Base-by-base conservation (phyloP, 768 basidiomycete genomes). In the Trametes cinnabarina region DNA sequence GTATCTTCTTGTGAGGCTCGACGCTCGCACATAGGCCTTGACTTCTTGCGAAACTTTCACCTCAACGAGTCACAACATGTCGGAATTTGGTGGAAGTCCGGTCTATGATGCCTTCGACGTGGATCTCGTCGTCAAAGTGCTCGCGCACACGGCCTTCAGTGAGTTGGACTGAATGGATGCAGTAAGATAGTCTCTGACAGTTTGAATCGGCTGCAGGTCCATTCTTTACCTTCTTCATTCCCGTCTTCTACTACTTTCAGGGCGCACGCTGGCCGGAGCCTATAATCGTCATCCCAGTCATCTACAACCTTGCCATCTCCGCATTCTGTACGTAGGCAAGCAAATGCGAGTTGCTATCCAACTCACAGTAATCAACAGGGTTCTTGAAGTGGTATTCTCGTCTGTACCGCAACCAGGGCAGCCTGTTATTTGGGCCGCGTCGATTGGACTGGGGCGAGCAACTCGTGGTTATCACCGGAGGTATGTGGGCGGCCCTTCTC, bases 401-500 rank as follows among this genome's bases (percentile, higher is more conserved):
- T 46, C 65, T 91, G 44, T 90, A 92, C 69, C 80, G 90, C 52
- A 94, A 92, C 66, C 86, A 89, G 70, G 82, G 82, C 26, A 85
- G 76, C 62, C 68, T 86, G 20, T 70, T 93, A 22, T 84, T 84
- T 58, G 77, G 80, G 0, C 84, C 87, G 2, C 69, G 74, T 14
- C 79, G 74, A 35, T 71, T 94, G 26, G 85, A 94, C 63, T 98
- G 95, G 96, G 82, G 81, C 43, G 85, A 94, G 44, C 92, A 98
- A 72, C 84, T 96, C 54, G 86, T 98, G 4, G 77, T 98, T 37
- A 79, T 98, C 55, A 98, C 96, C 7, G 96, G 96, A 51, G 95
- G 94, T 90, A 58, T 46, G 82, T 66, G 9, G 0, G 14, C 2
- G 9, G 4, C 37, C n/a, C 12, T 9, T 37, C 23, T 2, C 32